Base-by-base conservation (phyloP, 768 basidiomycete genomes). In the Gyrodon lividus region DNA sequence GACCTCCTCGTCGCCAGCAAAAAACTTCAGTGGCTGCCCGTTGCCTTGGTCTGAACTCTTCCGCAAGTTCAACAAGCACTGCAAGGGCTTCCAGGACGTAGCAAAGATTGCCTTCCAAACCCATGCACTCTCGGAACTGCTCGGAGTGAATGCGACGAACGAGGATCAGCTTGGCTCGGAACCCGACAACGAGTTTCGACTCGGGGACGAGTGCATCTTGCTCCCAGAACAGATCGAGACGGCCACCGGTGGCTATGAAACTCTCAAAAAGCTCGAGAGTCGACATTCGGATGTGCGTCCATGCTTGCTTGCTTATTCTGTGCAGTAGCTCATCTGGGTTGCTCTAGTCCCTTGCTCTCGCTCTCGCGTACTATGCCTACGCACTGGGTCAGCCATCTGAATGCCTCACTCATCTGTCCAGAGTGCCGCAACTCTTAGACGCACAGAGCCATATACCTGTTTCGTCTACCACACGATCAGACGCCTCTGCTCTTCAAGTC, bases 1-100 rank as follows among this genome's bases (percentile, higher is more conserved):
- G 92, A 70, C 81, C 13, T 72, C 84, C 6, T 55, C 70, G 2
- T 64, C 66, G 23, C 89, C 90, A 0, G 87, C 85, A 4, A 87
- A 77, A 57, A 70, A 79, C 0, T 77, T 76, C 26, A 79, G 80
- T 26, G 85, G 79, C 13, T 53, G 61, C 0, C 58, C 67, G 4
- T 66, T 93, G 14, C 72, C 83, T 10, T 94, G 92, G 92, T 74
- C 83, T 2, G 87, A 90, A 61, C 79, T 93, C 12, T 70, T 93
- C 35, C 80, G 89, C 57, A 94, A 94, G 69, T 92, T 90, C 72
- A 84, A 87, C 65, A 94, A 94, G 57, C 92, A 94, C 58, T 87
- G 85, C 60, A 68, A 67, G 5, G 84, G 85, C 0, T 82, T 76
- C 58, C 59, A 66, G 54, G 83, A 84, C 51, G 72, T 87, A 13